Conservation (phyloP, 306 rosid species). For the Casuarina glauca region DNA sequence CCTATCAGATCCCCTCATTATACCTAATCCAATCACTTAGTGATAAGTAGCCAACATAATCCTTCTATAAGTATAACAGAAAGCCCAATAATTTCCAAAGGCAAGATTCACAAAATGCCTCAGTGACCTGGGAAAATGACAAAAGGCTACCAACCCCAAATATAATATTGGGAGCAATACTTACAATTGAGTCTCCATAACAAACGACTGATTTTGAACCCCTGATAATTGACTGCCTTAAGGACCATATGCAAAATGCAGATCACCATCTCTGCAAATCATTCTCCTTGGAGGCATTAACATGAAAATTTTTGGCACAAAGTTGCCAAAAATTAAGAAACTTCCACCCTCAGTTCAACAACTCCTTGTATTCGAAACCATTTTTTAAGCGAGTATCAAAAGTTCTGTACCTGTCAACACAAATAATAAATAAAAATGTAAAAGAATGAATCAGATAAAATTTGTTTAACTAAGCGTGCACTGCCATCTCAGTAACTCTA, state of each 20-base stretch:
- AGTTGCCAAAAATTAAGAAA: not conserved
- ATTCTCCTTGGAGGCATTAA: not conserved
- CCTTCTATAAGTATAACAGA: not conserved
- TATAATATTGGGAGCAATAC: not conserved
- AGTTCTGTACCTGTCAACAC: not conserved
- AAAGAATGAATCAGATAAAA: not conserved
- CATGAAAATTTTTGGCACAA: not conserved
- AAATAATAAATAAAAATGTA: not conserved
- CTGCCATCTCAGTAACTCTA: not conserved
- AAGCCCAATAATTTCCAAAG: not conserved
- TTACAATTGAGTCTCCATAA: not conserved
- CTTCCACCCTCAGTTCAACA: not conserved
- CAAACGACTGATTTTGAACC: not conserved
- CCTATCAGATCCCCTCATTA: not conserved
- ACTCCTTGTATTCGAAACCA: not conserved
- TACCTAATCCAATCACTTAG: not conserved
- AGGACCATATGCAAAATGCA: not conserved
- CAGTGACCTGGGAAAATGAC: not conserved
- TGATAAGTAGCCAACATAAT: not conserved
- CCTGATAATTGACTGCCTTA: not conserved
- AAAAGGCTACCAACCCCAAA: not conserved
- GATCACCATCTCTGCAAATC: not conserved
- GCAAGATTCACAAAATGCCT: not conserved
- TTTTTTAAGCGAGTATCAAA: not conserved
- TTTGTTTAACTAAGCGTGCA: not conserved